phyloP scores from a whole-genome alignment of 345 rosid species.

The Salix udensis region DNA sequence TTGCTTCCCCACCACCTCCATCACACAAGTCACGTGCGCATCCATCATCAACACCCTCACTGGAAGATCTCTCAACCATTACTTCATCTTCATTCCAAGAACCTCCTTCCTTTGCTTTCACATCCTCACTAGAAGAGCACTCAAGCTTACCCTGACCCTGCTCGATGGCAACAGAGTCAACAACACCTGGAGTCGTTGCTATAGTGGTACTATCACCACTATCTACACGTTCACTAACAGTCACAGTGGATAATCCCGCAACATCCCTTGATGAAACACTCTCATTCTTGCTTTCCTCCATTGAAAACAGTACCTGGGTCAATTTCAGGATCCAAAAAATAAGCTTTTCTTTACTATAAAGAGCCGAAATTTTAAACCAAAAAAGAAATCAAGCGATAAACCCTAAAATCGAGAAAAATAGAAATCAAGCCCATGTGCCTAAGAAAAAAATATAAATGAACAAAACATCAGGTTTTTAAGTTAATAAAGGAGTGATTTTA shows the following conservation, averaged over 20 bases:
- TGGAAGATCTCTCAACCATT: slow-evolving; percentile 44
- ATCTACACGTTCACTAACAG: slow-evolving; percentile 19
- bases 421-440: background rate
- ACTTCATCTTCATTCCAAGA: slow-evolving; percentile 37
- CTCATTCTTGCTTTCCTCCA: slow-evolving; percentile 25
- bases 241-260: slow-evolving; percentile 12
- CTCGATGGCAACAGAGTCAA: slow-evolving; percentile 15
- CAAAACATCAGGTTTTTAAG: background rate
- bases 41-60: slow-evolving; percentile 41
- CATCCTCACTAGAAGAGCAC: slow-evolving; percentile 12
- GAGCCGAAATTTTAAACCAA: background rate
- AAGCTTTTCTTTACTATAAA: background rate
- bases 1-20: slow-evolving; percentile 19
- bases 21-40: slow-evolving; percentile 24
- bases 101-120: slow-evolving; percentile 20
- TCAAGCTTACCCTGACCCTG: slow-evolving; percentile 17
- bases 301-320: slow-evolving; percentile 23
- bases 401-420: slow-evolving; percentile 19
- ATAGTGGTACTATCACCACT: slow-evolving; percentile 5
- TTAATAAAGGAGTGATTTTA: slow-evolving; percentile 2
- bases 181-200: slow-evolving; percentile 1
- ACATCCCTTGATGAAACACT: slow-evolving; percentile 16
- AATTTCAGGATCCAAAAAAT: slow-evolving; percentile 12
- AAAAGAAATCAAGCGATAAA: slow-evolving; percentile 5
- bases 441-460: background rate